Evolutionary conservation across 2,329 filamentous ascomycete genomes (phyloP), one percentile per base, ranked within the genome.

Genomic region (Didymella arachidicola): DNA sequence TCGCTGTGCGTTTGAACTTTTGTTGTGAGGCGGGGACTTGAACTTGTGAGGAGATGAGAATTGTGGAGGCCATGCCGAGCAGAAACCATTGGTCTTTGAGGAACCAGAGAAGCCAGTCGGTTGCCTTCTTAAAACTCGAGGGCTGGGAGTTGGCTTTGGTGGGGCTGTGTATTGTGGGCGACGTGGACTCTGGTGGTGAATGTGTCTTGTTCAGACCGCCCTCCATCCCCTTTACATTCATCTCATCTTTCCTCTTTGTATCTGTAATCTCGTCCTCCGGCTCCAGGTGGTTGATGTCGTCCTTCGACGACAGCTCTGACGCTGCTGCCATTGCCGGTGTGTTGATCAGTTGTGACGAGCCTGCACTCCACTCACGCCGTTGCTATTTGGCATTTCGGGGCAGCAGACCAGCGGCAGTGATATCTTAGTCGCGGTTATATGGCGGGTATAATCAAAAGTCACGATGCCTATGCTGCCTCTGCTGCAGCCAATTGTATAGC

Each of bases 31-130:
- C 76, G 79, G 85, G 67, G 76, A 87, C 76, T 75, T 84, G 75
- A 81, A 80, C 78, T 68, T 83, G 82, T 64, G 82, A 83, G 51
- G 84, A 86, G 65, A 83, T 80, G 71, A 77, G 79, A 75, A 78
- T 82, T 29, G 80, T 77, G 22, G 85, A 60, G 1, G 79, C 84
- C 65, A 90, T 87, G 18, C 83, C 85, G 55, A 89, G 81, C 18
- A 90, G 79, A 55, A 90, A 83, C 85, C 87, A 90, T 77, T 90
- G 87, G 54, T 84, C 82, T 48, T 79, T 72, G 45, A 86, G 47
- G 55, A 84, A 75, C 59, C 73, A 77, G 47, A 66, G 65, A 2
- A 74, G 36, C 22, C 65, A 54, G 2, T 25, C 18, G 4, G 65
- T 10, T 8, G 32, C 32, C 52, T 63, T 60, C 52, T 59, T 43